Base-by-base conservation (phyloP, 2,329 filamentous ascomycete genomes). In the Hymenotorrendiella dingleyae region DNA sequence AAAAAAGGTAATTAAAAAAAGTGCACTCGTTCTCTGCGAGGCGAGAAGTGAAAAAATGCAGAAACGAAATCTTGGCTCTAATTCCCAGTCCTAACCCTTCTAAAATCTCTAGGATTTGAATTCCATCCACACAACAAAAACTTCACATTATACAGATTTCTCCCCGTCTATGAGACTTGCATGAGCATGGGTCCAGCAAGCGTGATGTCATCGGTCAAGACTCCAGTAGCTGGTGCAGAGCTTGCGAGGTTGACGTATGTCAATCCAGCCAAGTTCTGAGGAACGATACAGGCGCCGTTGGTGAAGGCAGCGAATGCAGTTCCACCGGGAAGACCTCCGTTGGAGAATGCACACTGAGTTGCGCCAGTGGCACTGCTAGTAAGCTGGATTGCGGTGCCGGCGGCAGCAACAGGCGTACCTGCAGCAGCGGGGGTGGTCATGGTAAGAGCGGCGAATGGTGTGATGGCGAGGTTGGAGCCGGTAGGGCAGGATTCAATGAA, bases 401-500 rank as follows among this genome's bases (percentile, higher is more conserved):
- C 56, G 2, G 58, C 64, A 28, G 69, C 59, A 8, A 67, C 63
- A 7, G 67, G 64, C 2, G 62, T 60, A 22, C 64, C 65, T 8
- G 64, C 58, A 11, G 68, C 63, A 28, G 62, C 59, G 6, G 40
- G 23, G 19, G 32, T n/a, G n/a, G 69, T 66, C 65, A 80, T 70
- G 47, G 70, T 67, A 34, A 82, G 63, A 4, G 69, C 58, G 39
- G 82, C 78, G 78, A 86, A 76, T 49, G 80, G 67, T 45, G 71
- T 73, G 60, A 86, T 69, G 58, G 73, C 70, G 36, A 84, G 68
- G 66, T 81, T 79, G 58, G 75, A 77, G 53, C 77, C 80, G 21
- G 72, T 64, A 12, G 84, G 84, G 68, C 84, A 89, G 22, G 76
- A 78, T 43, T 65, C 62, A 68, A 89, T 87, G 70, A 88, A 88